phyloP scores from a whole-genome alignment of 352 stramenopile genomes.

The Globisporangium megalacanthum region DNA sequence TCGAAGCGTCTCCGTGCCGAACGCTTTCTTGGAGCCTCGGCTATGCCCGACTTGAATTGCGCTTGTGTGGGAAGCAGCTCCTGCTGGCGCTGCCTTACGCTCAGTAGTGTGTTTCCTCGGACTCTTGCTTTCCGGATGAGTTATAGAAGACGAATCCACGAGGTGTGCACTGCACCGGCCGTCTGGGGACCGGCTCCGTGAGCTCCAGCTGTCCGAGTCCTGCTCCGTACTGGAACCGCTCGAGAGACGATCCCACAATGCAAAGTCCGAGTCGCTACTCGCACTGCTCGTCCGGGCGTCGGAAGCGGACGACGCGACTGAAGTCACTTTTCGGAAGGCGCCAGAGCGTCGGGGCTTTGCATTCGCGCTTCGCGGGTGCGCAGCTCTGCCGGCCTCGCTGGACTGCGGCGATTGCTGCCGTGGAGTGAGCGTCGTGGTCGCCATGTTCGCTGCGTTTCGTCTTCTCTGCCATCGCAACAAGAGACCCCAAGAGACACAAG shows the following conservation, averaged over 20 bases:
- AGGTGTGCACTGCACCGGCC: neutral
- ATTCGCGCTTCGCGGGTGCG: neutral
- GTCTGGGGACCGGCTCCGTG: slow-evolving; percentile 13
- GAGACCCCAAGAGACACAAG: too few relatives aligned
- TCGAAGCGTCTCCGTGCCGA: neutral
- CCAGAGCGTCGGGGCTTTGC: neutral
- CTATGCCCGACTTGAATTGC: too few relatives aligned
- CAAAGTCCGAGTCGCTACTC: slow-evolving; percentile 25
- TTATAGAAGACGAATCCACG: too few relatives aligned
- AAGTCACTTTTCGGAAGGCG: slow-evolving; percentile 12
- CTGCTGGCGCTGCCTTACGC: neutral
- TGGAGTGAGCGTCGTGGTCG: neutral
- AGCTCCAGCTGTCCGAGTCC: slow-evolving; percentile 17
- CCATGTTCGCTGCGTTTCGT: too few relatives aligned
- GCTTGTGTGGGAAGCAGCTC: too few relatives aligned
- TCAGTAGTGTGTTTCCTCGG: neutral
- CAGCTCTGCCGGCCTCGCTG: neutral
- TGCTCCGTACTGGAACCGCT: slow-evolving; percentile 29
- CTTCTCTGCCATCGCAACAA: too few relatives aligned
- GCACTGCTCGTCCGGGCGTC: slow-evolving; percentile 37
- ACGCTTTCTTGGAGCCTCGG: too few relatives aligned
- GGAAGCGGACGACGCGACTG: slow-evolving; percentile 26
- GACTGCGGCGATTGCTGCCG: neutral
- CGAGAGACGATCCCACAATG: slow-evolving; percentile 38
- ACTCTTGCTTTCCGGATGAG: slow-evolving; percentile 8